Evolutionary conservation across 2,329 filamentous ascomycete species (phyloP).

Genomic region (Trichoderma atroviride): DNA sequence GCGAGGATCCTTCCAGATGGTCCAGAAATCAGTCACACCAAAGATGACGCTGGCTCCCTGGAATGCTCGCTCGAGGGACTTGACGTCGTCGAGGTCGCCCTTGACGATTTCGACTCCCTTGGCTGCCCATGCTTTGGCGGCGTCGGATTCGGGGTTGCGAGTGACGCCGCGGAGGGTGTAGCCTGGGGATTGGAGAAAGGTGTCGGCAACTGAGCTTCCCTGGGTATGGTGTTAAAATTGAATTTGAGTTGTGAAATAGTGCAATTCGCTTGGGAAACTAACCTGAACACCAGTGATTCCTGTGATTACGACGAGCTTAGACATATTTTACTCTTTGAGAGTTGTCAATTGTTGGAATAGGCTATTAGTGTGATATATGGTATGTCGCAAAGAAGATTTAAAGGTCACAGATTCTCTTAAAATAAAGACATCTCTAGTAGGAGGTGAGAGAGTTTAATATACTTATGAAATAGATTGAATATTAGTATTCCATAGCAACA

Average conservation of each 20-base stretch:
- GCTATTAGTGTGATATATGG: not conserved
- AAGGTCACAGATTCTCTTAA: too few species aligned
- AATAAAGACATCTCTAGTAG: too few species aligned
- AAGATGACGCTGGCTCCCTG: constrained; percentile 35
- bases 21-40: constrained; percentile 37
- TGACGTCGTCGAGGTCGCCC: constrained; percentile 31
- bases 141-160: constrained; percentile 30
- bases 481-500: not conserved
- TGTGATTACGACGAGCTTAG: constrained; percentile 12
- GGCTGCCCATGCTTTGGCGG: constrained; percentile 28
- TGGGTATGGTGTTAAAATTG: constrained; percentile 11
- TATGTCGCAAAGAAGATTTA: not conserved
- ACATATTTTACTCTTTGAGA: not conserved
- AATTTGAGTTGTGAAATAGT: not conserved
- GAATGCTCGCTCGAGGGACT: constrained; percentile 31
- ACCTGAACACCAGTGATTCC: constrained; percentile 22
- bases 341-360: not conserved
- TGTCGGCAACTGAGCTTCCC: constrained; percentile 31
- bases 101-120: constrained; percentile 33
- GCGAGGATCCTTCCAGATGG: constrained; percentile 43
- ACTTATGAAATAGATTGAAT: not conserved
- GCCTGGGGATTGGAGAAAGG: constrained; percentile 28
- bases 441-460: not conserved
- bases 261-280: not conserved
- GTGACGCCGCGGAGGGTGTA: constrained; percentile 36